A percentile compares a stretch with the other conserved stretches of the same genome.
Conservation (phyloP, 106 monocot species). For the Dendrobium officinale region DNA sequence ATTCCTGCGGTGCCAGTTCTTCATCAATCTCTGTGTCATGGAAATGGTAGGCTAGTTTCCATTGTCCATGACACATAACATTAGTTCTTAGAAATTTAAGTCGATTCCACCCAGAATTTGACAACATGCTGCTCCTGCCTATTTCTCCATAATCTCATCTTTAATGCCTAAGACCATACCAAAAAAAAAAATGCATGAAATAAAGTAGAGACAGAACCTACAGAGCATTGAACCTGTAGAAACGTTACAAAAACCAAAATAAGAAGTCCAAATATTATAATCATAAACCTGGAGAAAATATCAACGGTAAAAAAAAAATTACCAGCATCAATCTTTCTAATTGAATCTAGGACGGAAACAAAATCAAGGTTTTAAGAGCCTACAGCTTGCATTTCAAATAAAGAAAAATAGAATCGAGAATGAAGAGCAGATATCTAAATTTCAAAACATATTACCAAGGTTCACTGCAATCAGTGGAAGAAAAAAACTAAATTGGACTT, state of each 20-base stretch:
- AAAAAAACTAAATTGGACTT: neutral
- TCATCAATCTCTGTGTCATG: constrained; percentile 5
- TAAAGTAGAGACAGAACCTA: neutral
- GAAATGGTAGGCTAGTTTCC: neutral
- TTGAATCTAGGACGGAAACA: neutral
- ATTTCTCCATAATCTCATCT: neutral
- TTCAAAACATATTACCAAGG: neutral
- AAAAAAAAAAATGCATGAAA: neutral
- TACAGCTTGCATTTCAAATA: neutral
- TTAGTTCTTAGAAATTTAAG: neutral
- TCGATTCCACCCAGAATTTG: neutral
- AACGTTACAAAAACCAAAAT: neutral
- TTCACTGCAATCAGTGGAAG: neutral
- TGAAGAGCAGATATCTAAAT: neutral
- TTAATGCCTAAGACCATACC: neutral
- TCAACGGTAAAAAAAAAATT: no score
- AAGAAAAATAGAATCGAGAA: neutral
- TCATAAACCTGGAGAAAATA: neutral
- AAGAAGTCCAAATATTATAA: neutral
- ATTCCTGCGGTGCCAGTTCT: constrained; percentile 19
- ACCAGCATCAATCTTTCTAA: neutral
- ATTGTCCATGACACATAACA: neutral
- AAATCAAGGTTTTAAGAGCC: neutral
- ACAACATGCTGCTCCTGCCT: constrained; percentile 1
- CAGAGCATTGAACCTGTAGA: neutral